Base-by-base conservation (phyloP, 1,284 basidiomycete species). In the Sphaerobolus stellatus region DNA sequence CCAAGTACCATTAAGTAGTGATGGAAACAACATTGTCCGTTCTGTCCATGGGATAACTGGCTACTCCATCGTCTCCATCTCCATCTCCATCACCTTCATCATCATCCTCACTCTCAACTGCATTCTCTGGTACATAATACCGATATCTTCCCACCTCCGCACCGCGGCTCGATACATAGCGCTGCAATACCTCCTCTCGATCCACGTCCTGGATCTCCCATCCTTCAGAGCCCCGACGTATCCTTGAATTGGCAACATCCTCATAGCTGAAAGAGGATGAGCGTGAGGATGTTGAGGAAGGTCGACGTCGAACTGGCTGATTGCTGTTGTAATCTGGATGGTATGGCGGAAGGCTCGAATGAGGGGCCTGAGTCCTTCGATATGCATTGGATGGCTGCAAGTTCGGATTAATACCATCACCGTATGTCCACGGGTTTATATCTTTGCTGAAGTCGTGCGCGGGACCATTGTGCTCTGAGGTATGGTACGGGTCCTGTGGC, bases 371-470 rank as follows among this genome's bases (percentile, higher is more conserved):
- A 48, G 50, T 50, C 46, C 56, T 66, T 22, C 68, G 61, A 11
- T 56, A 57, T 9, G 77, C 62, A 62, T 83, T 90, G 24, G 81
- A 84, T 1, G 91, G 84, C 40, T 73, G 74, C 4, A 94, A 80
- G 33, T 73, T 64, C 1, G 92, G 92, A 65, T 94, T 94, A 22
- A 92, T 65, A 11, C 79, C 88, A 48, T 86, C 84, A 58, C 88
- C 86, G 65, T 91, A 96, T 6, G 92, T 92, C 83, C 93, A 96
- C 4, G 94, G 88, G 78, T 25, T 85, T 76, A 22, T 61, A 45
- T 48, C 36, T 48, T 45, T 25, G 48, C 27, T 66, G 66, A 59
- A 84, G 76, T 31, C 43, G 33, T 50, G 22, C 16, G 44, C 54
- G 48, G 57, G 47, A 20, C 45, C 47, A 22, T 71, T 68, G 56